Evolutionary conservation across 2,329 filamentous ascomycete species (phyloP).

Genomic region (Ophiostoma tasmaniense): DNA sequence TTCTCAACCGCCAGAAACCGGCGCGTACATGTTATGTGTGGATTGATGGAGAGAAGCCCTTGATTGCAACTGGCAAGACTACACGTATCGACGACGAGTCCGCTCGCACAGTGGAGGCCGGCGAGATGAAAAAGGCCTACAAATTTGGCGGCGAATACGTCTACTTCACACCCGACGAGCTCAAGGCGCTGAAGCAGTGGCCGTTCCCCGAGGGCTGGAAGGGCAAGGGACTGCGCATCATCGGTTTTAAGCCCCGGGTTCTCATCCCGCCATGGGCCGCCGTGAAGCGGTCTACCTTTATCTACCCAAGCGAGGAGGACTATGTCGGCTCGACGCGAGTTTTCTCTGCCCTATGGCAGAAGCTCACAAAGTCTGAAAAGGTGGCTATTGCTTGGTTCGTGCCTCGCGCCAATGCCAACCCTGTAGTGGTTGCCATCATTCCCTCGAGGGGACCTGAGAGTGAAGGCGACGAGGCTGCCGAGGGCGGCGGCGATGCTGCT

Average conservation of each 20-base stretch:
- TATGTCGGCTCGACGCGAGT: constrained; percentile 87
- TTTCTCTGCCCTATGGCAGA: constrained; percentile 84
- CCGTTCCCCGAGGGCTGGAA: constrained; percentile 49
- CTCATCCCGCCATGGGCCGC: constrained; percentile 76
- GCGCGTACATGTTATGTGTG: constrained; percentile 81
- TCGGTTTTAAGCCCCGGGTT: constrained; percentile 82
- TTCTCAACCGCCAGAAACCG: constrained; percentile 75
- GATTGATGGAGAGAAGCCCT: constrained; percentile 73
- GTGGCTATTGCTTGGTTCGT: constrained; percentile 88
- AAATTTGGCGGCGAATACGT: constrained; percentile 92
- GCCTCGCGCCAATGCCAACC: constrained; percentile 68
- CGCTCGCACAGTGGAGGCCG: constrained; percentile 65
- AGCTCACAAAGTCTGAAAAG: constrained; percentile 69
- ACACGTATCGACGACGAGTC: constrained; percentile 71
- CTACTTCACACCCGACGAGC: constrained; percentile 76
- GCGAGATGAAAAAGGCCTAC: constrained; percentile 82
- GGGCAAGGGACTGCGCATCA: constrained; percentile 71
- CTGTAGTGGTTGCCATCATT: constrained; percentile 70
- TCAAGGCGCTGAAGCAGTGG: constrained; percentile 58
- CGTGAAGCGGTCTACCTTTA: constrained; percentile 77
- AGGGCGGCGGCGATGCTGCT: background rate
- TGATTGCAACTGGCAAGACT: constrained; percentile 69
- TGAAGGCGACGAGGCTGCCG: constrained; percentile 34
- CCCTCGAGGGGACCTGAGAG: constrained; percentile 44
- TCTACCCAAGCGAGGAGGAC: constrained; percentile 87